Percentiles rank a stretch among this genome's conserved stretches.
These are phyloP conservation scores for Phytophthora colocasiae DNA, from an alignment of 352 stramenopile genomes.

Conservation along the genomic window DNA sequence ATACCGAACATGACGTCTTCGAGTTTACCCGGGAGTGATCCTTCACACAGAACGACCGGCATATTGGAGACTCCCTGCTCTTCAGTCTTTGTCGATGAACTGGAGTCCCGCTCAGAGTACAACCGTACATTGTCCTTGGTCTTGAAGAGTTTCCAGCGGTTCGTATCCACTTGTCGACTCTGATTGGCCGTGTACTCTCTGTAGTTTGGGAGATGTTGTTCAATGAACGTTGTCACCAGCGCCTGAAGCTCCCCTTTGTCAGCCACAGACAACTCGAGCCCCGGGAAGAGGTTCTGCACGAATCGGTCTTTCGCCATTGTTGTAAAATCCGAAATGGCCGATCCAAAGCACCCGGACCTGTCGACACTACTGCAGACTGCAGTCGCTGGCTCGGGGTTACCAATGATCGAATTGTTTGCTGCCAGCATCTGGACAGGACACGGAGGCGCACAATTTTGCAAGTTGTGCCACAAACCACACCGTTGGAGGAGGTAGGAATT, in stretches of 20 bases:
- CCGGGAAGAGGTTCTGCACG: constrained; percentile 33
- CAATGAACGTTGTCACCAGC: constrained; percentile 38
- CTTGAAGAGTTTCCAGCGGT: constrained; percentile 47
- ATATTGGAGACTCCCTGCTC: constrained; percentile 25
- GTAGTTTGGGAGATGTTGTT: constrained; percentile 47
- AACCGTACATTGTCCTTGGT: constrained; percentile 35
- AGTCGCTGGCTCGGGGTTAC: constrained; percentile 18
- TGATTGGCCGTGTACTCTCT: constrained; percentile 28
- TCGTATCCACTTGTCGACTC: constrained; percentile 39
- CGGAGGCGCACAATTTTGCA: not conserved
- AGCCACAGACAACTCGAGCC: constrained; percentile 26
- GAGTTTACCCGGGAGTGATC: constrained; percentile 38
- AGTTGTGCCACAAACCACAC: constrained; percentile 8
- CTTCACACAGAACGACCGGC: constrained; percentile 37
- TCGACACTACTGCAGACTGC: constrained; percentile 11
- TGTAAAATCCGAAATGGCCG: constrained; percentile 28
- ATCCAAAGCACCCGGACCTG: constrained; percentile 23
- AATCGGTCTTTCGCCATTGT: constrained; percentile 42
- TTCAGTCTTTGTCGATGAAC: not conserved
- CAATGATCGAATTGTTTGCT: constrained; percentile 15
- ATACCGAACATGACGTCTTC: constrained; percentile 56
- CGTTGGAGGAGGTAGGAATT: constrained; percentile 30
- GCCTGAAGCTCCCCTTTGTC: constrained; percentile 40
- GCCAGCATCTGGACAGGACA: constrained; percentile 19
- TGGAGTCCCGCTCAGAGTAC: constrained; percentile 34